Evolutionary conservation across 2,329 filamentous ascomycete genomes (phyloP).

Genomic region (Hymenoscyphus repandus): DNA sequence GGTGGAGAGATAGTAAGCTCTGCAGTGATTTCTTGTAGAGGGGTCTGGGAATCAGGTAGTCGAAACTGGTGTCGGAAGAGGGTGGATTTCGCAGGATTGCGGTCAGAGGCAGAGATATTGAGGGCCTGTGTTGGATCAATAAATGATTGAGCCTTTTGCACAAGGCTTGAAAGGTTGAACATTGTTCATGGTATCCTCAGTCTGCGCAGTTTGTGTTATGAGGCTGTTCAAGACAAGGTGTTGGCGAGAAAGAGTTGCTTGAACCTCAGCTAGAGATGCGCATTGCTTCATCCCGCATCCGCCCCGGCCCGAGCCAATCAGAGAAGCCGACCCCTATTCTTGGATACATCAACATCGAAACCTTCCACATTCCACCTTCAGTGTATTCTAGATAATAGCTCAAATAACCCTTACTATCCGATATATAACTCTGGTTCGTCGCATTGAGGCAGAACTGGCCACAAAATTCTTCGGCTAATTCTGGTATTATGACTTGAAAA

Average conservation of each 20-base stretch:
- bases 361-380: no score
- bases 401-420: no score
- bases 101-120: conserved; percentile 67
- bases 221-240: background rate
- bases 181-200: conserved; percentile 38
- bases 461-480: no score
- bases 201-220: background rate
- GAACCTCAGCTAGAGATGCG: background rate
- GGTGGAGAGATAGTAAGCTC: conserved; percentile 82
- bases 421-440: no score
- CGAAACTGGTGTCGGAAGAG: conserved; percentile 97
- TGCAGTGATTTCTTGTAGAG: conserved; percentile 92
- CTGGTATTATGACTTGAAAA: no score
- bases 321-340: no score
- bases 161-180: conserved; percentile 71
- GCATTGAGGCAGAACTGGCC: no score
- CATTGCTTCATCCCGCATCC: background rate
- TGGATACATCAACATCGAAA: no score
- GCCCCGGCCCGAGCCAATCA: no score
- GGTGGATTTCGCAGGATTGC: conserved; percentile 81
- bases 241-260: background rate
- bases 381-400: no score
- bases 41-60: conserved; percentile 84
- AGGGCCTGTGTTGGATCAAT: conserved; percentile 83
- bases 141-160: conserved; percentile 92